phyloP scores from a whole-genome alignment of 1,139 yeast genomes.

The Diutina mesorugosa region DNA sequence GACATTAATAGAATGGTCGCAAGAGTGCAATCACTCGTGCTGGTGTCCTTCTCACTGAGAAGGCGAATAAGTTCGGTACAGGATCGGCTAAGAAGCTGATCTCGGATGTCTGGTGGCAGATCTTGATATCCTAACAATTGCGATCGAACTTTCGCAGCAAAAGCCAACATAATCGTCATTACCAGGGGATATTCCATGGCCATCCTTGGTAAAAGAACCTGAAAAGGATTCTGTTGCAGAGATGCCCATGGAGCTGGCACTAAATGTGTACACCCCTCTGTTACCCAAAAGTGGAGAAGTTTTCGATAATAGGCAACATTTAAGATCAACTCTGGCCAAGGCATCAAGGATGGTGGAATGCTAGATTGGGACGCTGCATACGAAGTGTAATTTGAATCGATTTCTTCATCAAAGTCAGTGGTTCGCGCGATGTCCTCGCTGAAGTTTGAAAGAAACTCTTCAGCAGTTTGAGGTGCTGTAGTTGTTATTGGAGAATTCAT shows the following conservation, averaged over 20 bases:
- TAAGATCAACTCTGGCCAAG: constrained; percentile 44
- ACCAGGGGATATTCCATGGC: constrained; percentile 52
- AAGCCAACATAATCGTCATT: constrained; percentile 51
- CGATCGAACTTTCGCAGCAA: constrained; percentile 44
- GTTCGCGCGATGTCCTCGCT: neutral
- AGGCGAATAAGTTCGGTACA: constrained; percentile 42
- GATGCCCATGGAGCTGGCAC: constrained; percentile 57
- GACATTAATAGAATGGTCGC: constrained; percentile 51
- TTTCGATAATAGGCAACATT: constrained; percentile 48
- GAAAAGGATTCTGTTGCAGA: constrained; percentile 57
- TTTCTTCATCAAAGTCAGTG: neutral
- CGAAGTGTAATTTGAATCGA: neutral
- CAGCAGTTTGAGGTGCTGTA: neutral
- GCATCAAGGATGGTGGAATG: constrained; percentile 31
- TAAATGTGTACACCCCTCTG: constrained; percentile 46
- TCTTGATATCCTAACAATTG: constrained; percentile 18
- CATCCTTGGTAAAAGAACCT: constrained; percentile 51
- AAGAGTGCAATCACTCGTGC: constrained; percentile 54
- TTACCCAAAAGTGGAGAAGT: constrained; percentile 50
- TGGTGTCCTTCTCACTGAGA: constrained; percentile 36
- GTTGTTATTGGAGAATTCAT: neutral
- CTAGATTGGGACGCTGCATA: neutral
- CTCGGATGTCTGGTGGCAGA: constrained; percentile 21
- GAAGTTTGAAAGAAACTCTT: neutral
- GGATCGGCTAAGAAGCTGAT: constrained; percentile 41